Evolutionary conservation across 2,329 filamentous ascomycete species (phyloP).

Genomic region (Exophiala phaeomuriformis): DNA sequence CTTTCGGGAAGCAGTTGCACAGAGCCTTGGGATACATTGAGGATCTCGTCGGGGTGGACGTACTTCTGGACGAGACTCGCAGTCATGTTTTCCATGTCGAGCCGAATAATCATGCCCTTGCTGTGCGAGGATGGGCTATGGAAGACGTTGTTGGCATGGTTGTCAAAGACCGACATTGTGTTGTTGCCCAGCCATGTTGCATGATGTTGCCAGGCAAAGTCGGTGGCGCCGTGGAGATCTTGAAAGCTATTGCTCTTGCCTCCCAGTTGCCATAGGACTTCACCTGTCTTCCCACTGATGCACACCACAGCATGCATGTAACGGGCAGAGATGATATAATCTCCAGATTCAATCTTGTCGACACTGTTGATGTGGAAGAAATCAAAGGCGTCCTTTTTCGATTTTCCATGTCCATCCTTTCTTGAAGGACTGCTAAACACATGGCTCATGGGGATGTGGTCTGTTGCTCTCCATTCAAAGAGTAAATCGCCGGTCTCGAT

Average conservation of each 20-base stretch:
- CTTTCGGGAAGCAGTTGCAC: conserved; percentile 35
- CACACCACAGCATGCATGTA: conserved; percentile 44
- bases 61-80: conserved; percentile 38
- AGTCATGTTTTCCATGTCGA: conserved; percentile 40
- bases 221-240: conserved; percentile 38
- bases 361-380: conserved; percentile 54
- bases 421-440: background rate
- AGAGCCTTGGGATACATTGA: conserved; percentile 37
- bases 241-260: conserved; percentile 44
- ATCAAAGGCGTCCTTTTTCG: conserved; percentile 37
- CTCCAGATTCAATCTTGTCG: conserved; percentile 44
- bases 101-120: conserved; percentile 39
- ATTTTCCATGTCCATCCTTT: background rate
- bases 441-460: conserved; percentile 32
- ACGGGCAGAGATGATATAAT: conserved; percentile 50
- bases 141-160: conserved; percentile 28
- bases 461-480: conserved; percentile 43
- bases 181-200: conserved; percentile 36
- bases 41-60: conserved; percentile 34
- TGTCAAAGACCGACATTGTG: conserved; percentile 37
- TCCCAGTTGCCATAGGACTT: conserved; percentile 48
- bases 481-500: conserved; percentile 38
- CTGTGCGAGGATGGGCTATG: conserved; percentile 29
- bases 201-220: conserved; percentile 49
- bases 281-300: conserved; percentile 43